Evolutionary conservation across 306 rosid genomes (phyloP), one percentile per base, ranked within the genome.

Genomic region (Inga oerstediana): DNA sequence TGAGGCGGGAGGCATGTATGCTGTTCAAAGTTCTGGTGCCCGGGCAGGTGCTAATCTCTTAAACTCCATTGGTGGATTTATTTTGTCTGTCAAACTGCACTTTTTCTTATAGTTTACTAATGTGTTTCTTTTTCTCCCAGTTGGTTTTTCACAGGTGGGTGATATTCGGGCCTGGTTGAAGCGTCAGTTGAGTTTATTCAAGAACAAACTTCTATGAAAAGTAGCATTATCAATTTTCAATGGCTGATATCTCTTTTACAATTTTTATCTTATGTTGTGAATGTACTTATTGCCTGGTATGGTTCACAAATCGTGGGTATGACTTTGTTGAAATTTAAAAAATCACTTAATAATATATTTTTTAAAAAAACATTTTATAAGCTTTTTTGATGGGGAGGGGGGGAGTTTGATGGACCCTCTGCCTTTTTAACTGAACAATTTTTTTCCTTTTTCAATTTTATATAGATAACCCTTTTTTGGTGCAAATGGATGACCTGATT

Each of bases 71-170:
- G 78, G 61, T 82, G 41, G 78, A 48, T 88, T 85, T 71, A 19
- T 32, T 79, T 77, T 74, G 41, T 72, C 68, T 78, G 80, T 81
- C 79, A 75, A 80, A 32, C 65, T 75, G 44, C 71, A 71, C n/a
- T 68, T 34, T 78, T 27, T 41, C 37, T 80, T 54, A 37, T 79
- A 19, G 59, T 71, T 45, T 89, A 49, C 91, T 91, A 82, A 93
- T 75, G 7, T 67, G 16, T 54, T 10, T 56, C 15, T 39, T 80
- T 72, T 68, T 78, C 67, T 80, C 72, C 37, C 97, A 92, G 98
- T 44, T 83, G 95, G 89, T 75, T 90, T 90, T 80, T 89, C 97
- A 20, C 99, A 91, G 98, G 99, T 96, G 79, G 80, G 97, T 88
- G 72, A 83, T 82, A 79, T 84, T 85, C 89, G 65, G 67, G 74